A percentile compares a stretch with the other conserved stretches of the same genome.
These are phyloP conservation scores for Entomortierella beljakovae DNA, from an alignment of 192 early-diverging fungal genomes.

Conservation along the genomic window DNA sequence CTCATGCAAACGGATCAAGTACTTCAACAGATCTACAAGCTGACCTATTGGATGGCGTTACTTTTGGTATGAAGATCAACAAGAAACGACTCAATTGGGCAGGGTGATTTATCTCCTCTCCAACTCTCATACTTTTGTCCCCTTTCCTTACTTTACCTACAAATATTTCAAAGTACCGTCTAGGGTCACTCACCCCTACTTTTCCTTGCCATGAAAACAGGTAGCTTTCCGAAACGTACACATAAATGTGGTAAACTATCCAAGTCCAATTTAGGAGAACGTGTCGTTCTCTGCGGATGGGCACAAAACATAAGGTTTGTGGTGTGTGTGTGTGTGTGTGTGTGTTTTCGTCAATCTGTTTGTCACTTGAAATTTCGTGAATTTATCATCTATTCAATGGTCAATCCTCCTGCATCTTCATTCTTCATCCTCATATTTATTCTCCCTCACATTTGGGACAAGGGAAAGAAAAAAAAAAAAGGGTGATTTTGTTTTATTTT, in stretches of 20 bases:
- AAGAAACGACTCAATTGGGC: neutral
- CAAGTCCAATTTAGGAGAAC: constrained; percentile 65
- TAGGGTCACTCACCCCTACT: too few relatives aligned
- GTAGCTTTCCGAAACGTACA: constrained; percentile 65
- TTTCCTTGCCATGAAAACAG: constrained; percentile 10
- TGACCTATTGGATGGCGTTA: constrained; percentile 30
- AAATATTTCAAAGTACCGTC: too few relatives aligned
- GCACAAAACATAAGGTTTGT: constrained; percentile 68
- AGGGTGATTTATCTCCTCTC: too few relatives aligned
- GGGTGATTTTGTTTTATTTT: neutral
- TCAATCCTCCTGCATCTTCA: too few relatives aligned
- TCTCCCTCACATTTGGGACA: too few relatives aligned
- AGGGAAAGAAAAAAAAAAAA: too few relatives aligned
- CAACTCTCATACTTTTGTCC: too few relatives aligned
- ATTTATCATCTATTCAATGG: too few relatives aligned
- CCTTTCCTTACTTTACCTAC: too few relatives aligned
- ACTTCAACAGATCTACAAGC: constrained; percentile 5
- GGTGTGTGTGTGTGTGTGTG: neutral
- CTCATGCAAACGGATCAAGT: neutral
- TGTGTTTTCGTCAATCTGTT: neutral
- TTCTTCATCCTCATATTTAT: too few relatives aligned
- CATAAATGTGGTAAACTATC: constrained; percentile 86
- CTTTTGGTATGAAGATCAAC: constrained; percentile 22
- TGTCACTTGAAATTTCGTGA: neutral
- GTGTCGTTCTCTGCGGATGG: constrained; percentile 84